A percentile compares a stretch with the other conserved stretches of the same genome.
These are phyloP conservation scores for Populus trichocarpa DNA, from an alignment of 441 rosid genomes.

Conservation along the genomic window DNA sequence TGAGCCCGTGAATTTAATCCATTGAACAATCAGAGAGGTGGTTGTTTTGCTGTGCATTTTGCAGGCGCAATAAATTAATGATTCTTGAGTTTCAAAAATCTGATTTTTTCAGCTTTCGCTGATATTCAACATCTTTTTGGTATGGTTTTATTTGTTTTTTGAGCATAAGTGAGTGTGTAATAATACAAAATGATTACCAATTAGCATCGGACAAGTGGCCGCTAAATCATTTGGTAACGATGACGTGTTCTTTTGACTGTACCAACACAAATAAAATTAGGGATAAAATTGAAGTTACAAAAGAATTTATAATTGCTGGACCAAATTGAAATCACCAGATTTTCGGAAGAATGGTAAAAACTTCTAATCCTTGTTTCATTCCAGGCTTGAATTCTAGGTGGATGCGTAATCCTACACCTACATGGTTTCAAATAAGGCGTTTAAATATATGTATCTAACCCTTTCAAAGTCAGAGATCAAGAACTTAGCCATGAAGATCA, in stretches of 20 bases:
- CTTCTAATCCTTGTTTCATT: neutral
- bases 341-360: neutral
- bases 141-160: neutral
- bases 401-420: neutral
- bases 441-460: neutral
- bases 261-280: neutral
- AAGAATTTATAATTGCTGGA: too few species aligned
- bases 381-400: neutral
- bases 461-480: neutral
- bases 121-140: too few species aligned
- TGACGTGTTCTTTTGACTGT: neutral
- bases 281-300: neutral
- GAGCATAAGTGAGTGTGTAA: neutral
- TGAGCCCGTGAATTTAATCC: neutral
- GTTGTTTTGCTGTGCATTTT: neutral
- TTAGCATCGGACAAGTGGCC: neutral
- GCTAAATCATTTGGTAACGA: neutral
- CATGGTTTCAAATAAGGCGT: neutral
- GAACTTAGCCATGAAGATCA: too few species aligned
- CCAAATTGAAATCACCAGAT: neutral
- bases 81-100: neutral
- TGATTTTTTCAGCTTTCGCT: neutral
- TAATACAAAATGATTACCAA: neutral
- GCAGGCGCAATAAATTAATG: neutral
- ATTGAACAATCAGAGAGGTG: neutral